Conservation (phyloP, 768 basidiomycete genomes). For the Termitomyces sp. region DNA sequence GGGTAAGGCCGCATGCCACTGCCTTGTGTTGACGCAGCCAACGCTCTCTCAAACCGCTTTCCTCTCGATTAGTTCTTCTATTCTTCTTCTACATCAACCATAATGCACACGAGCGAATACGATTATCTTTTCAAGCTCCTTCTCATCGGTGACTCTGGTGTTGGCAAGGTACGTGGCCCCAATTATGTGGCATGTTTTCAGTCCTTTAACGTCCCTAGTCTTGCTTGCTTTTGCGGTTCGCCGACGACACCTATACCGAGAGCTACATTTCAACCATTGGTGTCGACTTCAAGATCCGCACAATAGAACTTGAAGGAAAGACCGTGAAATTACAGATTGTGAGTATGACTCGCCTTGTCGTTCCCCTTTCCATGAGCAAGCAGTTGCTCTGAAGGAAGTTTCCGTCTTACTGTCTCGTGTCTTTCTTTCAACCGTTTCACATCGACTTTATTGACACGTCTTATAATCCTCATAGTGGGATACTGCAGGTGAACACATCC, state of each 20-base stretch:
- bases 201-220: slow-evolving; percentile 47
- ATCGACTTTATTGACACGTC: slow-evolving; percentile 18
- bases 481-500: slow-evolving; percentile 67
- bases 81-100: slow-evolving; percentile 14
- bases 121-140: slow-evolving; percentile 96
- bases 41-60: slow-evolving; percentile 25
- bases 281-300: slow-evolving; percentile 98
- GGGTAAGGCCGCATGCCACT: slow-evolving; percentile 14
- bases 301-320: slow-evolving; percentile 98
- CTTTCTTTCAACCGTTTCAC: background rate
- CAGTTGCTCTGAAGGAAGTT: background rate
- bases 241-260: slow-evolving; percentile 97
- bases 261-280: slow-evolving; percentile 98
- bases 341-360: slow-evolving; percentile 30
- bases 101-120: slow-evolving; percentile 89
- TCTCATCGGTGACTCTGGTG: slow-evolving; percentile 93
- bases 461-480: slow-evolving; percentile 70
- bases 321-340: slow-evolving; percentile 98
- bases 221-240: slow-evolving; percentile 85
- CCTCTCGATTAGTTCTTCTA: slow-evolving; percentile 19
- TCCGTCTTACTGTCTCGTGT: background rate
- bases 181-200: slow-evolving; percentile 13
- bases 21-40: slow-evolving; percentile 26
- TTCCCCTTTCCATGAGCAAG: background rate
- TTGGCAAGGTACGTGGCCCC: slow-evolving; percentile 66